A percentile compares a stretch with the other conserved stretches of the same genome.
phyloP scores from a whole-genome alignment of 2,329 filamentous ascomycete genomes.

The Aspergillus bombycis region DNA sequence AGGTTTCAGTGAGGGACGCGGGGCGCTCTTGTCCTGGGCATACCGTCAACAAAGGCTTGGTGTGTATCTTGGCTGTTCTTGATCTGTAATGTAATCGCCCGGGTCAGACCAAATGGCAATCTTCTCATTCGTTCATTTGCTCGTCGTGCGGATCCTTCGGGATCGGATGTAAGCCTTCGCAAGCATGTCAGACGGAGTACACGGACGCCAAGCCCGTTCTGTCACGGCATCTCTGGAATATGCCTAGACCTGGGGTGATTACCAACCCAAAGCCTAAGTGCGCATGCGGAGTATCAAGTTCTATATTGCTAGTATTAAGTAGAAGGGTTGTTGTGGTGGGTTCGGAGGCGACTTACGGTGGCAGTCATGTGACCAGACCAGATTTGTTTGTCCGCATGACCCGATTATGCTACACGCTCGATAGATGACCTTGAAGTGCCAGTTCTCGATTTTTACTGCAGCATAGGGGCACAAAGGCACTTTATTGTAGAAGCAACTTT shows the following conservation, averaged over 20 bases:
- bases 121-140: background rate
- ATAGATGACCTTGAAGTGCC: background rate
- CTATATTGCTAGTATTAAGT: background rate
- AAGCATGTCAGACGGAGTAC: background rate
- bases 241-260: background rate
- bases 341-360: too few species aligned
- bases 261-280: background rate
- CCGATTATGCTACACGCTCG: background rate
- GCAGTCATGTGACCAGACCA: background rate
- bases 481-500: background rate
- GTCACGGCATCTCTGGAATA: background rate
- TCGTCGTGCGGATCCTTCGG: background rate
- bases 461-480: too few species aligned
- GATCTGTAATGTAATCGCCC: background rate
- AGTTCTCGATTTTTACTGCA: background rate
- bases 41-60: background rate
- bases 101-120: background rate
- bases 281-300: background rate
- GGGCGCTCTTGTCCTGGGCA: background rate
- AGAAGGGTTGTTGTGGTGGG: background rate
- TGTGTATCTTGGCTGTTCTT: background rate
- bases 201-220: background rate
- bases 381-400: background rate
- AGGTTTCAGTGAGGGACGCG: background rate
- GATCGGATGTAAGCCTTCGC: background rate